Conservation (phyloP, 2,329 filamentous ascomycete species). For the Penicillium italicum region DNA sequence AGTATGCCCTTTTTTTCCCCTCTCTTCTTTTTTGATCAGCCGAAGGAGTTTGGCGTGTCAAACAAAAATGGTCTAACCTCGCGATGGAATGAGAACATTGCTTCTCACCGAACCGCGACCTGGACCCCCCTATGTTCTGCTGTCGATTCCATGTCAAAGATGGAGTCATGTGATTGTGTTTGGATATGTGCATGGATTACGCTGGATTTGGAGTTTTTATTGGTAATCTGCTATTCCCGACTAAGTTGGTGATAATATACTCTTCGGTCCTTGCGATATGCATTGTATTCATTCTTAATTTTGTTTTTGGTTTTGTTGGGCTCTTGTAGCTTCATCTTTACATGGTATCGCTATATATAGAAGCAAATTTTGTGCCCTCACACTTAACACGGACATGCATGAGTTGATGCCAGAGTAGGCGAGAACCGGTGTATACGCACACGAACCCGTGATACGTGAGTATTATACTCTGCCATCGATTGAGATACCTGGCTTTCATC, state of each 20-base stretch:
- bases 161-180: constrained; percentile 14
- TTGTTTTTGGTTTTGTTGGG: neutral
- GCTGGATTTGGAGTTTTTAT: constrained; percentile 19
- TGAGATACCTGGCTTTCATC: too few species aligned
- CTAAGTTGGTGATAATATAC: constrained; percentile 27
- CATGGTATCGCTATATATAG: too few species aligned
- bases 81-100: neutral
- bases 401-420: too few species aligned
- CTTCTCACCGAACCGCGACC: neutral
- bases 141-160: neutral
- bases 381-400: too few species aligned
- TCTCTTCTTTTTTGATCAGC: constrained; percentile 5
- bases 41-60: constrained; percentile 19
- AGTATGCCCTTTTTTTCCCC: constrained; percentile 9
- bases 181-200: constrained; percentile 21
- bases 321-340: neutral
- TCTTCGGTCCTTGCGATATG: neutral
- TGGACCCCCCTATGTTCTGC: neutral
- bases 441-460: too few species aligned
- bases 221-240: constrained; percentile 10
- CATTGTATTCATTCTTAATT: neutral
- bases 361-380: too few species aligned
- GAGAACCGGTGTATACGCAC: too few species aligned
- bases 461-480: too few species aligned
- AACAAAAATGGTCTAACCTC: constrained; percentile 16